phyloP scores from a whole-genome alignment of 148 eudicot genomes.

The Arbutus unedo region DNA sequence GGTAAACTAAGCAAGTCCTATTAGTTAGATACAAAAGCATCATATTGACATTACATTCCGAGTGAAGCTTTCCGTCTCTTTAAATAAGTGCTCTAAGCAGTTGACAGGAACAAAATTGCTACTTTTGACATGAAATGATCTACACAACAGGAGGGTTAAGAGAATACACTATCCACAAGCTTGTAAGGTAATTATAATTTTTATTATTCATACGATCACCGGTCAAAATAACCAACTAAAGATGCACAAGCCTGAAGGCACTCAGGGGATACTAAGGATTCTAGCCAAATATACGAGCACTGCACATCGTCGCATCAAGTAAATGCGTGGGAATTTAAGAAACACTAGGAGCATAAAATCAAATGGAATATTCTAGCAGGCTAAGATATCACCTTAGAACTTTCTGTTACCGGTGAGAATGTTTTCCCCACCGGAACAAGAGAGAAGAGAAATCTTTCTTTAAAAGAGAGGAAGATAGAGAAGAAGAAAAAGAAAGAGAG shows the following conservation, averaged over 20 bases:
- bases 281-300: not conserved
- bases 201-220: too few relatives aligned
- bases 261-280: not conserved
- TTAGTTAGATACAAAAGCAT: not conserved
- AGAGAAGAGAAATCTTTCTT: not conserved
- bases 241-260: not conserved
- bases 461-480: too few relatives aligned
- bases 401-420: slow-evolving; percentile 1
- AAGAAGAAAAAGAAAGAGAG: too few relatives aligned
- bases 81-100: not conserved
- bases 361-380: too few relatives aligned
- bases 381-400: not conserved
- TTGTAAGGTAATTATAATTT: not conserved
- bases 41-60: not conserved
- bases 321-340: not conserved
- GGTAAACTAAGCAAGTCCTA: not conserved
- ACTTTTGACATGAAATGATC: not conserved
- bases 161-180: not conserved
- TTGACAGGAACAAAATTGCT: not conserved
- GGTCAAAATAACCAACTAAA: not conserved
- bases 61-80: not conserved
- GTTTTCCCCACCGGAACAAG: not conserved
- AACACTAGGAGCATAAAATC: not conserved
- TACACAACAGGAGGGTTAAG: not conserved
- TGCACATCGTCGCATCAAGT: not conserved